Conservation (phyloP, 2,329 filamentous ascomycete genomes). For the Penicillium sp. region DNA sequence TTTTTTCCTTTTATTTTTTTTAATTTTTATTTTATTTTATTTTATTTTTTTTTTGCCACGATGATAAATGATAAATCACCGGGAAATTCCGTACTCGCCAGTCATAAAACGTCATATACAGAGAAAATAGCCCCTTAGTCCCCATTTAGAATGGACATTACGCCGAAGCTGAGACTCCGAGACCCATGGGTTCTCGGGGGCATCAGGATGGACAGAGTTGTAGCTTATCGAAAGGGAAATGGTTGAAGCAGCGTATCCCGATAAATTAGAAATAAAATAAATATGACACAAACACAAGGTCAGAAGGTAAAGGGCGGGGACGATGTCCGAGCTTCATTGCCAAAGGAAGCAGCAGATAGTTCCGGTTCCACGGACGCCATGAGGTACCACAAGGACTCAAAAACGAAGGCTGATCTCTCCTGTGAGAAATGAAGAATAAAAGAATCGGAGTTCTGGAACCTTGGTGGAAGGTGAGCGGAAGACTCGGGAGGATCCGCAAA, state of each 20-base stretch:
- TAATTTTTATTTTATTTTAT: neutral
- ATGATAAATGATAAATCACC: constrained; percentile 22
- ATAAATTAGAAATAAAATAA: neutral
- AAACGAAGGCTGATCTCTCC: neutral
- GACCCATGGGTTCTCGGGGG: constrained; percentile 4
- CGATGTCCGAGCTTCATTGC: constrained; percentile 9
- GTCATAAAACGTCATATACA: constrained; percentile 1
- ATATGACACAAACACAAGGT: neutral
- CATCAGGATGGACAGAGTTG: constrained; percentile 11
- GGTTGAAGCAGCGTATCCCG: constrained; percentile 4
- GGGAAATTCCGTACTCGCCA: constrained; percentile 3
- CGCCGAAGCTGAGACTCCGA: constrained; percentile 4
- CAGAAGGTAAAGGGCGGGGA: constrained; percentile 2
- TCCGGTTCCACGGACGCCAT: constrained; percentile 13
- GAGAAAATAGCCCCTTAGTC: neutral
- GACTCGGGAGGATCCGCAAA: neutral
- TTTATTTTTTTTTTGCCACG: constrained; percentile 11
- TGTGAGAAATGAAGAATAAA: neutral
- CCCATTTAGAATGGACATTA: neutral
- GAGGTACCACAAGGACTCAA: constrained; percentile 15
- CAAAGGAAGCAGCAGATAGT: constrained; percentile 11
- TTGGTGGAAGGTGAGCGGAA: neutral
- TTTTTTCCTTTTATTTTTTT: too few relatives aligned
- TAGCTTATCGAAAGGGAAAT: constrained; percentile 10
- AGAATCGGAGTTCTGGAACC: neutral